Evolutionary conservation across 2,329 filamentous ascomycete genomes (phyloP), one percentile per base, ranked within the genome.

Genomic region (Fusarium fracticaudum): DNA sequence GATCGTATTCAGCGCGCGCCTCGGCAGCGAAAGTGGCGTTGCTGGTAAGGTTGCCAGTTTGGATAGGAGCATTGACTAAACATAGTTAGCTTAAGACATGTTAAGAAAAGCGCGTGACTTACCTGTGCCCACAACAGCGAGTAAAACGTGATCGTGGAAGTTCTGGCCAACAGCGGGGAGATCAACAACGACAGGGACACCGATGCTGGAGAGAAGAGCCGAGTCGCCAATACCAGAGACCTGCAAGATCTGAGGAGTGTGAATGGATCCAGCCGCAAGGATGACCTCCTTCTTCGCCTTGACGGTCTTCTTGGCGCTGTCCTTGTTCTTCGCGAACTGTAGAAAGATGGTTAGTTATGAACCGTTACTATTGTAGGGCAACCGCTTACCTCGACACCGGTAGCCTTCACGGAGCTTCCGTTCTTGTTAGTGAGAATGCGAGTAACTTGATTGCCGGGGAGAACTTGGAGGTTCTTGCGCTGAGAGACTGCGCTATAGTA

Each of bases 101-200:
- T 8, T 6, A 9, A 4, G 0, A 17, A 22, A 13, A 8, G 1
- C 4, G 6, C 12, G 1, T 6, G 4, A 69, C 74, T 40, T 40
- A 70, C 75, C 37, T 12, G 54, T 53, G 41, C 43, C 64, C 8
- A 60, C 40, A 0, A 77, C 37, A 2, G 54, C 22, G 10, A 77
- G 57, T 0, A 74, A 8, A 8, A 73, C 63, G 13, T 86, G 84
- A 53, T 86, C 85, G 38, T 85, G 83, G 26, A 86, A 81, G 69
- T 86, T 86, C 51, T 84, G 79, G 6, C 87, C 87, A 2, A 89
- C 87, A 1, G 84, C 86, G 1, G 87, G 85, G 0, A 86, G 80
- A 55, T 88, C 82, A 4, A 83, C 78, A 1, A 87, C 64, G 0
- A 84, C 73, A 0, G 80, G 70, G n/a, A 89, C 86, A 1, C 79